Evolutionary conservation across 345 rosid genomes (phyloP), one percentile per base, ranked within the genome.

Genomic region (Brassica nigra): DNA sequence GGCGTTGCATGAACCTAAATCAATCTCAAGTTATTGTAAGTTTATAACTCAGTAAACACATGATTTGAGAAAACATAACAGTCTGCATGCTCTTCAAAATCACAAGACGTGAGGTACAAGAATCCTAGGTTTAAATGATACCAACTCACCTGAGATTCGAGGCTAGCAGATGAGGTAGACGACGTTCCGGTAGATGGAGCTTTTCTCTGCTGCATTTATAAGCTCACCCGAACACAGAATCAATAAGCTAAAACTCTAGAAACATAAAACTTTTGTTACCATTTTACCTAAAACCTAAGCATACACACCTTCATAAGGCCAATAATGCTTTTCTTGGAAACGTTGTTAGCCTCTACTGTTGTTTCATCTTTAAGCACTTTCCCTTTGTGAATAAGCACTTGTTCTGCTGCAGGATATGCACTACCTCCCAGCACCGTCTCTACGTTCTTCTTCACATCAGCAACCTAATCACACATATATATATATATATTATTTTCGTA

Each of bases 351-450:
- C 14, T 79, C 90, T 77, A 93, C 42, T 58, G 97, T 93, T 2
- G 93, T 87, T 74, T 77, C 68, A 75, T 93, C 94, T 74, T 83
- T 83, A 34, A 92, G 93, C 49, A 90, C 90, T 76, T 86, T 90
- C 49, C 93, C 93, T 76, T 89, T 88, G 62, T 88, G 74, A 76
- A 92, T 89, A 39, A 92, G 92, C 92, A 89, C 85, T 78, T 86
- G 95, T 31, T 82, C 87, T 66, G 79, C 78, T 54, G 95, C 89
- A 37, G 93, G 18, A 18, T 18, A 18, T 18, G 18, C 18, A 18
- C 18, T 84, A 7, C 78, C 73, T 34, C 95, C 93, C 80, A 90
- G 88, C 23, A 79, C 73, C 29, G 79, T 75, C 84, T 92, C 93
- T 70, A 90, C 87, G 34, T 59, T 86, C 83, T 78, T 88, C 76